Percentiles rank a stretch among this genome's conserved stretches.
phyloP scores from a whole-genome alignment of 495 filamentous ascomycete species.

The Amniculicola lignicola region DNA sequence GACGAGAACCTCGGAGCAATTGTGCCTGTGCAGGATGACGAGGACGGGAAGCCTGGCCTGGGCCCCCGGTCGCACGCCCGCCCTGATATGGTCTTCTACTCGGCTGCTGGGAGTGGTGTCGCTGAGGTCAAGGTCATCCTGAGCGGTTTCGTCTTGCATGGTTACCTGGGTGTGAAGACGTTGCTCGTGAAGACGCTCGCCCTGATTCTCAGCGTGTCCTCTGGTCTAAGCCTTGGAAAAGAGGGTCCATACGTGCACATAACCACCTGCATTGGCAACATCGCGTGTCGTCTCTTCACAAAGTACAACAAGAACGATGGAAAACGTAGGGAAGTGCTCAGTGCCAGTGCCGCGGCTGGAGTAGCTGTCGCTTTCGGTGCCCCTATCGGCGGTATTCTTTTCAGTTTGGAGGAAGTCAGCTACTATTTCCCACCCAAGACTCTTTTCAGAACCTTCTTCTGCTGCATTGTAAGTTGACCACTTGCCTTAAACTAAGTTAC shows the following conservation, averaged over 20 bases:
- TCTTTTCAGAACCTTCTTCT: constrained; percentile 96
- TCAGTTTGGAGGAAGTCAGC: constrained; percentile 90
- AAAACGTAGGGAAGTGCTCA: constrained; percentile 85
- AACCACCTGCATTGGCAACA: constrained; percentile 92
- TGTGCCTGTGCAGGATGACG: constrained; percentile 36
- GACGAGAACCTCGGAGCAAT: constrained; percentile 69
- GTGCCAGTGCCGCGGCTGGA: constrained; percentile 85
- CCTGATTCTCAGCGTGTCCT: constrained; percentile 83
- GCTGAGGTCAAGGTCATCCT: constrained; percentile 97
- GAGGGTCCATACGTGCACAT: constrained; percentile 98
- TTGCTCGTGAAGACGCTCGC: constrained; percentile 81
- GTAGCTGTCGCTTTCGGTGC: constrained; percentile 95
- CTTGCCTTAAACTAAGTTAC: neutral
- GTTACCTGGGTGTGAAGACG: constrained; percentile 87
- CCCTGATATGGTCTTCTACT: constrained; percentile 87
- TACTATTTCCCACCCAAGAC: constrained; percentile 99
- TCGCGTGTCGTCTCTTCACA: constrained; percentile 83
- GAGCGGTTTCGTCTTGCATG: constrained; percentile 95
- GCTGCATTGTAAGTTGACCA: constrained; percentile 78
- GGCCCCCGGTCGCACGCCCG: constrained; percentile 38
- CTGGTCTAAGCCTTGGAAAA: constrained; percentile 89
- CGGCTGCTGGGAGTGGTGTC: constrained; percentile 92
- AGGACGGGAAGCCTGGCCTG: constrained; percentile 41
- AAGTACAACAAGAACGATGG: constrained; percentile 96
- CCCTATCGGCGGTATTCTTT: constrained; percentile 59